Conservation (phyloP, 768 basidiomycete species). For the Xerocomus brunneocitrinus region DNA sequence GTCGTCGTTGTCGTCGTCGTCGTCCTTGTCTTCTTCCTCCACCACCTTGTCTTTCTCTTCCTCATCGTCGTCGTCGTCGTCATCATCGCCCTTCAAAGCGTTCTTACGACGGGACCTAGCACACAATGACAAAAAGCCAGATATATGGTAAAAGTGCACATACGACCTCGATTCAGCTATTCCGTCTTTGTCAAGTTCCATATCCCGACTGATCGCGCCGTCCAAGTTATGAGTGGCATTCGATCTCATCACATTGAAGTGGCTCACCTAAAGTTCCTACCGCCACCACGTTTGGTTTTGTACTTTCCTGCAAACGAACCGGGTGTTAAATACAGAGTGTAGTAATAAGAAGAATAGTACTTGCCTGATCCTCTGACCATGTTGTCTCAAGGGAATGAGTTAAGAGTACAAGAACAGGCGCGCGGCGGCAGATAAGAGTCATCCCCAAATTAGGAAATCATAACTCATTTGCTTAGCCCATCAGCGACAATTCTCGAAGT, state of each 20-base stretch:
- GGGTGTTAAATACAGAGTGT: background rate
- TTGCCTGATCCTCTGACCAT: slow-evolving; percentile 34
- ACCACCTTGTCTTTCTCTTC: slow-evolving; percentile 28
- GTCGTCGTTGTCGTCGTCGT: slow-evolving; percentile 40
- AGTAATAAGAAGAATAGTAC: background rate
- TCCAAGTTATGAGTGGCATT: slow-evolving; percentile 6
- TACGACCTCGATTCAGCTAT: slow-evolving; percentile 50
- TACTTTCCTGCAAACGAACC: slow-evolving; percentile 53
- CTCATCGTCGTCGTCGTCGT: slow-evolving; percentile 38
- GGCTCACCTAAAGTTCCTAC: slow-evolving; percentile 72
- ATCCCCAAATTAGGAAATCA: no score
- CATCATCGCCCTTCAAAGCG: slow-evolving; percentile 31
- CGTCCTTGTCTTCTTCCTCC: slow-evolving; percentile 38
- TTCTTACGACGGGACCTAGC: slow-evolving; percentile 24
- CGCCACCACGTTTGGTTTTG: slow-evolving; percentile 86
- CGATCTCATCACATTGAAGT: background rate
- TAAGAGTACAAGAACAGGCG: background rate
- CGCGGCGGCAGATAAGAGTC: slow-evolving; percentile 11
- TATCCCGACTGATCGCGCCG: slow-evolving; percentile 44
- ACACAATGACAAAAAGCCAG: slow-evolving; percentile 6
- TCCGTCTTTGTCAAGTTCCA: slow-evolving; percentile 55
- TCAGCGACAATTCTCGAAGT: background rate
- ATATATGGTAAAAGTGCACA: slow-evolving; percentile 17
- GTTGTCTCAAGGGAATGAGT: slow-evolving; percentile 1
- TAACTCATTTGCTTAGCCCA: background rate